phyloP scores from a whole-genome alignment of 78 protist species.

The Dictyostelium firmibasis region DNA sequence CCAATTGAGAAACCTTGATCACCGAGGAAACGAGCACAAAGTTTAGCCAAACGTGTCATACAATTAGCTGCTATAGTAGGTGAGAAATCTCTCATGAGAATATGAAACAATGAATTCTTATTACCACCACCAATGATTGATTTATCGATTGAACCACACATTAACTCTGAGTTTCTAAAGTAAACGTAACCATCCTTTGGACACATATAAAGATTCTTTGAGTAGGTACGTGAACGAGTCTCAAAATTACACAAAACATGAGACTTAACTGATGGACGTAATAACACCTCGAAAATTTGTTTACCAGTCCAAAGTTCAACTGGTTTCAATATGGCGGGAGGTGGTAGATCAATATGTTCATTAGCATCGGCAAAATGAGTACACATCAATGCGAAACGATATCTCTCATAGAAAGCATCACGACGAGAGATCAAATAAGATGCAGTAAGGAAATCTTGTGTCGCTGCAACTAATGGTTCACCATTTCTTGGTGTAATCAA shows the following conservation, averaged over 20 bases:
- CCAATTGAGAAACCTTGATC: conserved; percentile 98
- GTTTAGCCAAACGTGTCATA: conserved; percentile 97
- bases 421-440: conserved; percentile 92
- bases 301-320: conserved; percentile 99
- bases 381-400: conserved; percentile 75
- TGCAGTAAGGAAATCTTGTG: conserved; percentile 98
- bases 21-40: conserved; percentile 65
- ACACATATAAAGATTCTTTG: conserved; percentile 87
- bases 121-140: conserved; percentile 88
- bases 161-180: conserved; percentile 87
- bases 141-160: conserved; percentile 97
- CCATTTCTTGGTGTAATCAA: conserved; percentile 98
- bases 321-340: conserved; percentile 95
- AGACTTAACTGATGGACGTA: conserved; percentile 79
- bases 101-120: conserved; percentile 91
- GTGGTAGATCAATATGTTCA: conserved; percentile 89
- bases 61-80: conserved; percentile 83
- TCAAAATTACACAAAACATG: conserved; percentile 82
- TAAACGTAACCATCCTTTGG: conserved; percentile 91
- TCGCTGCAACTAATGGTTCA: conserved; percentile 97
- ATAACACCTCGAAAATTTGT: conserved; percentile 91
- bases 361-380: conserved; percentile 81
- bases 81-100: conserved; percentile 87
- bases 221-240: conserved; percentile 74
- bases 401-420: conserved; percentile 91